Conservation (phyloP, 495 filamentous ascomycete species). For the Lentithecium fluviatile region DNA sequence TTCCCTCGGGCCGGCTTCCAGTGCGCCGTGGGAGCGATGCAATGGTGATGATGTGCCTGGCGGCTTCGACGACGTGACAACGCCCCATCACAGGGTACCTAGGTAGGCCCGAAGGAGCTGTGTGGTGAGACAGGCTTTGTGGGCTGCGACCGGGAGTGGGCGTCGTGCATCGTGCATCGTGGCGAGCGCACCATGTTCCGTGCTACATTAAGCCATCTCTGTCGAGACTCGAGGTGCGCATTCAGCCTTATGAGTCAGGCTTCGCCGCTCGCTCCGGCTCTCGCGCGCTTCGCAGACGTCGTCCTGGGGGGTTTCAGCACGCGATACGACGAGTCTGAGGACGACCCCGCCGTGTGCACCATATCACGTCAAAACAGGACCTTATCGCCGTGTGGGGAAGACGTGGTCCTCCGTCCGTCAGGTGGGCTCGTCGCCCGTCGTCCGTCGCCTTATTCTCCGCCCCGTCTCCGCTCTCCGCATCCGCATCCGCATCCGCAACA, state of each 20-base stretch:
- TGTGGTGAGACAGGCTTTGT: background rate
- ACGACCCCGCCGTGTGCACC: no score
- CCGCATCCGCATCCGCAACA: background rate
- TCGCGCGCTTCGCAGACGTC: background rate
- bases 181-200: slow-evolving; percentile 10
- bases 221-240: slow-evolving; percentile 1
- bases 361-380: no score
- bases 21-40: background rate
- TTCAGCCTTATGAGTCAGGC: slow-evolving; percentile 32
- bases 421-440: no score
- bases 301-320: background rate
- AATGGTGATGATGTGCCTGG: slow-evolving; percentile 8
- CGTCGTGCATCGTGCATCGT: slow-evolving; percentile 1
- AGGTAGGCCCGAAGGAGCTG: background rate
- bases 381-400: no score
- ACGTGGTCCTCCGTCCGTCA: no score
- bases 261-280: background rate
- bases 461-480: background rate
- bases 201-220: background rate
- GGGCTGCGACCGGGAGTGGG: background rate
- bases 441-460: slow-evolving; percentile 5
- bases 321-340: background rate
- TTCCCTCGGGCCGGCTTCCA: slow-evolving; percentile 31
- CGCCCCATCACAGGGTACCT: background rate
- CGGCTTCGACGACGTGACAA: slow-evolving; percentile 13